Evolutionary conservation across 768 basidiomycete species (phyloP).

Genomic region (Aureoboletus auriporus): DNA sequence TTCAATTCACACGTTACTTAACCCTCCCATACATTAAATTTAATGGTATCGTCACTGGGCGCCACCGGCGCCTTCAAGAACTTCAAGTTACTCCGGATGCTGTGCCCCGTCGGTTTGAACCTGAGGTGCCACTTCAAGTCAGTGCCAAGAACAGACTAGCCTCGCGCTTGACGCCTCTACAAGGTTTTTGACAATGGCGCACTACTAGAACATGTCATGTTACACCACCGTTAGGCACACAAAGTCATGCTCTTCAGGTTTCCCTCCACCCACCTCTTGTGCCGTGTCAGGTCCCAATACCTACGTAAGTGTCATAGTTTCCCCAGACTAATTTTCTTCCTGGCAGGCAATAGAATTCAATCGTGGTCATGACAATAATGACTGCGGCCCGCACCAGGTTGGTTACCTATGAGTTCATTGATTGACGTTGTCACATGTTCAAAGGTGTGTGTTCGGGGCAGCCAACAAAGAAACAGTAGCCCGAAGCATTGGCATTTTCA

Average conservation of each 20-base stretch:
- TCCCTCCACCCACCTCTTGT: neutral
- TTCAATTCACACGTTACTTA: too few species aligned
- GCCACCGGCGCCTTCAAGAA: constrained; percentile 1
- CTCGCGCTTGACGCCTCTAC: neutral
- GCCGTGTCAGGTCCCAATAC: neutral
- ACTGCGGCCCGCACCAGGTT: neutral
- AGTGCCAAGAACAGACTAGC: neutral
- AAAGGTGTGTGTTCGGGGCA: neutral
- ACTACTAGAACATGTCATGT: neutral
- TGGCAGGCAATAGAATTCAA: neutral
- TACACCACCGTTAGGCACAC: neutral
- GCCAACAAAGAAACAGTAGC: neutral
- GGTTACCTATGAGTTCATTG: neutral
- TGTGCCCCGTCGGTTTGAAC: constrained; percentile 13
- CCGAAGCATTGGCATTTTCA: neutral
- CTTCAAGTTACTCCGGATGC: constrained; percentile 7
- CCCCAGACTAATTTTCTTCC: constrained; percentile 7
- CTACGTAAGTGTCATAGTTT: constrained; percentile 9
- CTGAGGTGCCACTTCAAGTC: constrained; percentile 6
- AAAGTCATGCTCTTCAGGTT: neutral
- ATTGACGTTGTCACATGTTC: too few species aligned
- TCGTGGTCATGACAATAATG: neutral
- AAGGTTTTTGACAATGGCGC: neutral
- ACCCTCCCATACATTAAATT: too few species aligned
- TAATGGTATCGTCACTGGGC: neutral